Evolutionary conservation across 345 rosid species (phyloP).

Genomic region (Pistacia integerrima): DNA sequence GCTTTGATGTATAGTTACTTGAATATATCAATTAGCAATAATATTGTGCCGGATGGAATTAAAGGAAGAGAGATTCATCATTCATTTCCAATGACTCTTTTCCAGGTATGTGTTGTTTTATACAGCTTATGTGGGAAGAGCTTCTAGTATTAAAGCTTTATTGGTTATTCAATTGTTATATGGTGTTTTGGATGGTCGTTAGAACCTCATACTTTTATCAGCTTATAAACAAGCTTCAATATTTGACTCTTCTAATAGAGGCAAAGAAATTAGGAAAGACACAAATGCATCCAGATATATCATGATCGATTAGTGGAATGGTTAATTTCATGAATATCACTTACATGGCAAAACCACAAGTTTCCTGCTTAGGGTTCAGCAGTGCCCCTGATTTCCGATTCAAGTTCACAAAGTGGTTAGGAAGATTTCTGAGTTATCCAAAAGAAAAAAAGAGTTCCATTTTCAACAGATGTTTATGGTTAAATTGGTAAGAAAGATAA

Average conservation of each 20-base stretch:
- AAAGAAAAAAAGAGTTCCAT: too few species aligned
- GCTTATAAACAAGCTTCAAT: not conserved
- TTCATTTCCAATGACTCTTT: conserved; percentile 91
- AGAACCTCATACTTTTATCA: not conserved
- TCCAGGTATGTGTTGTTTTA: conserved; percentile 51
- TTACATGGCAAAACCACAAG: too few species aligned
- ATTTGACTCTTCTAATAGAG: not conserved
- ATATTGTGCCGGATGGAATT: conserved; percentile 74
- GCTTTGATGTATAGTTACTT: conserved; percentile 87
- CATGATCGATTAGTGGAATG: too few species aligned
- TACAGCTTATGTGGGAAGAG: not conserved
- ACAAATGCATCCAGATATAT: too few species aligned
- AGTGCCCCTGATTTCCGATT: too few species aligned
- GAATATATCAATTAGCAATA: conserved; percentile 74
- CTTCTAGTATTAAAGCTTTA: not conserved
- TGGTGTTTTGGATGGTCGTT: not conserved
- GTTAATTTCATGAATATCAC: too few species aligned
- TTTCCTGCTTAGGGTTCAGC: too few species aligned
- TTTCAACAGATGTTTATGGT: not conserved
- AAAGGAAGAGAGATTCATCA: conserved; percentile 95
- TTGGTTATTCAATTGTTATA: too few species aligned
- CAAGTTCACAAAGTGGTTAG: too few species aligned
- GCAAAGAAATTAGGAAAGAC: too few species aligned
- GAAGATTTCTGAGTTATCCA: too few species aligned
- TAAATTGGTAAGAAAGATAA: not conserved